These are phyloP conservation scores for Lanmaoa rubissima DNA, from an alignment of 768 basidiomycete species.

Conservation along the genomic window DNA sequence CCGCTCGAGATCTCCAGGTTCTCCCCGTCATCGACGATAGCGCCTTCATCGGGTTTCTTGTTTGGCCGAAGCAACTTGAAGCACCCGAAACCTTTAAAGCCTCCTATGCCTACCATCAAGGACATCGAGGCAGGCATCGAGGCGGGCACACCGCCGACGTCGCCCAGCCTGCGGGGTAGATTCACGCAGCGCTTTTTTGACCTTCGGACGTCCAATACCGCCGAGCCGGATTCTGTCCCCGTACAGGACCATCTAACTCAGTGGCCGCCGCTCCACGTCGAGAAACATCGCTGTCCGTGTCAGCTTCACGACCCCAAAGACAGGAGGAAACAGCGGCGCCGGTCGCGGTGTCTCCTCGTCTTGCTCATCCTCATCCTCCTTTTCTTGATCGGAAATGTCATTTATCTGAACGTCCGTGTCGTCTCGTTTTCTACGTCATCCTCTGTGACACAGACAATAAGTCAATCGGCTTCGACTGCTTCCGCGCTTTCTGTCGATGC, in stretches of 20 bases:
- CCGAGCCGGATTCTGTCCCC: constrained; percentile 27
- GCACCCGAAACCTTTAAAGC: neutral
- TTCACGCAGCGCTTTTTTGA: constrained; percentile 39
- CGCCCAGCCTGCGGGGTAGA: constrained; percentile 29
- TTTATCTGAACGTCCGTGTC: constrained; percentile 39
- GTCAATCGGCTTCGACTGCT: constrained; percentile 26
- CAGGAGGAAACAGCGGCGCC: constrained; percentile 30
- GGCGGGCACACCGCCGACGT: constrained; percentile 17
- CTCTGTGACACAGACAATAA: constrained; percentile 3
- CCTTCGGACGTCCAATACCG: constrained; percentile 28
- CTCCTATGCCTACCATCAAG: neutral
- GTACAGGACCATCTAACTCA: constrained; percentile 23
- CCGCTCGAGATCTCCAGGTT: constrained; percentile 39
- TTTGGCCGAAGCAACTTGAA: constrained; percentile 19
- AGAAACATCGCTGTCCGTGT: constrained; percentile 33
- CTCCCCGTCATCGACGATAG: constrained; percentile 43
- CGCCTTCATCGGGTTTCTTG: constrained; percentile 29
- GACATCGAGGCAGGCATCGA: constrained; percentile 32
- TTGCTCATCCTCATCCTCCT: constrained; percentile 41
- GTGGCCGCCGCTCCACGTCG: constrained; percentile 42
- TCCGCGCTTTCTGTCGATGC: constrained; percentile 37
- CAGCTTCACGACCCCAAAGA: constrained; percentile 19
- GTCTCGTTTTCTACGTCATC: constrained; percentile 18
- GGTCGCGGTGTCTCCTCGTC: constrained; percentile 30
- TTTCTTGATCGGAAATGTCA: constrained; percentile 40